These are phyloP conservation scores for Hypoxylon fragiforme DNA, from an alignment of 495 filamentous ascomycete species.

Conservation along the genomic window DNA sequence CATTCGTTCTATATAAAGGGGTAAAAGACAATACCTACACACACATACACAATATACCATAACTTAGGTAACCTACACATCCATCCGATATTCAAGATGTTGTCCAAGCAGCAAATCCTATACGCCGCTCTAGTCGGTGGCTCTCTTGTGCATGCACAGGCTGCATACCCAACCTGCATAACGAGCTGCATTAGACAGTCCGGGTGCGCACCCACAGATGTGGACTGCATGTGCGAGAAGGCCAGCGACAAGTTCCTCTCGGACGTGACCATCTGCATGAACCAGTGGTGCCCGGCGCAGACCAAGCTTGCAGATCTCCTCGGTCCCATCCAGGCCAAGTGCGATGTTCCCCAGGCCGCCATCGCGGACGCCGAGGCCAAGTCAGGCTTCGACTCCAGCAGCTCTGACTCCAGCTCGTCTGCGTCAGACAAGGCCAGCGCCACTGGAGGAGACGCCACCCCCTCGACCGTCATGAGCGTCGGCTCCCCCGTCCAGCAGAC, in stretches of 20 bases:
- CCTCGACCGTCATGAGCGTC: conserved; percentile 9
- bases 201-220: conserved; percentile 37
- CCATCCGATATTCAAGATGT: conserved; percentile 19
- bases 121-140: conserved; percentile 34
- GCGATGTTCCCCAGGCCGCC: conserved; percentile 33
- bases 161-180: conserved; percentile 35
- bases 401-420: too few species aligned
- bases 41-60: too few species aligned
- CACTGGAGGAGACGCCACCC: too few species aligned
- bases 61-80: too few species aligned
- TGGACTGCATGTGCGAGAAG: conserved; percentile 42
- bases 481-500: background rate
- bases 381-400: conserved; percentile 26
- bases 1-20: too few species aligned
- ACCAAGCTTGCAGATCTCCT: conserved; percentile 36
- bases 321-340: conserved; percentile 34
- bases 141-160: conserved; percentile 28
- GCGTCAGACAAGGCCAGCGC: conserved; percentile 12
- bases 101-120: conserved; percentile 35
- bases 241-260: conserved; percentile 38
- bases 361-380: conserved; percentile 27
- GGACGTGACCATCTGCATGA: conserved; percentile 42
- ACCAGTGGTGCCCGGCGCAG: conserved; percentile 37
- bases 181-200: conserved; percentile 40
- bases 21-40: too few species aligned